Conservation (phyloP, 495 filamentous ascomycete species). For the Podospora fimiseda region DNA sequence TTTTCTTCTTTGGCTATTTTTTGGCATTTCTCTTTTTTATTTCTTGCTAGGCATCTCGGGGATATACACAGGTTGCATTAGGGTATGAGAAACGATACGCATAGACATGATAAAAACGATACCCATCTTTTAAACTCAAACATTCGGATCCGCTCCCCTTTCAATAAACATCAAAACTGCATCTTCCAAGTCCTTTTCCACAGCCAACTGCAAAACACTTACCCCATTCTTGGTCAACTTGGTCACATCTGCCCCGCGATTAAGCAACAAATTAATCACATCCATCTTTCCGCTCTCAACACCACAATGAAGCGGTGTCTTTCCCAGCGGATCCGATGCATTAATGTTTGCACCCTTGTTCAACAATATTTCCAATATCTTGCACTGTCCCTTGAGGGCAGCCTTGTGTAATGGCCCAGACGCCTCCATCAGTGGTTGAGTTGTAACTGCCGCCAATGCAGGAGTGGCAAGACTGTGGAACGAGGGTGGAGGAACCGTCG, state of each 20-base stretch:
- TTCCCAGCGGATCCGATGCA: conserved; percentile 22
- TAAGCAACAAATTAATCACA: conserved; percentile 15
- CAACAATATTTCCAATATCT: conserved; percentile 28
- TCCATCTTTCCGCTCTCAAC: conserved; percentile 21
- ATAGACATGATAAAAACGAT: neutral
- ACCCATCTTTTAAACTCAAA: neutral
- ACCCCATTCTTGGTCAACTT: conserved; percentile 12
- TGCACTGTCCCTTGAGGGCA: conserved; percentile 21
- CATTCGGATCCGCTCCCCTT: conserved; percentile 23
- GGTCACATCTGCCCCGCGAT: conserved; percentile 19
- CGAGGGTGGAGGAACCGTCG: conserved; percentile 13
- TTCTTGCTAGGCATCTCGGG: too few relatives aligned
- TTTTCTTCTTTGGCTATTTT: too few relatives aligned
- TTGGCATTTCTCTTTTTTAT: too few relatives aligned
- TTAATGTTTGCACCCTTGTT: conserved; percentile 27
- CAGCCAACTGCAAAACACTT: conserved; percentile 19
- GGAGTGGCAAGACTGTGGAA: conserved; percentile 16
- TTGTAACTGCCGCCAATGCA: neutral
- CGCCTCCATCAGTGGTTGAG: conserved; percentile 4
- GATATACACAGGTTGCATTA: too few relatives aligned
- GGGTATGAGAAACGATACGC: too few relatives aligned
- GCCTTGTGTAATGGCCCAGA: conserved; percentile 25
- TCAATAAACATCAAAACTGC: conserved; percentile 24
- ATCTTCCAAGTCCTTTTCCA: conserved; percentile 27
- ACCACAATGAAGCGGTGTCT: conserved; percentile 27